Base-by-base conservation (phyloP, 2,329 filamentous ascomycete genomes). In the Elsinoe necatrix region DNA sequence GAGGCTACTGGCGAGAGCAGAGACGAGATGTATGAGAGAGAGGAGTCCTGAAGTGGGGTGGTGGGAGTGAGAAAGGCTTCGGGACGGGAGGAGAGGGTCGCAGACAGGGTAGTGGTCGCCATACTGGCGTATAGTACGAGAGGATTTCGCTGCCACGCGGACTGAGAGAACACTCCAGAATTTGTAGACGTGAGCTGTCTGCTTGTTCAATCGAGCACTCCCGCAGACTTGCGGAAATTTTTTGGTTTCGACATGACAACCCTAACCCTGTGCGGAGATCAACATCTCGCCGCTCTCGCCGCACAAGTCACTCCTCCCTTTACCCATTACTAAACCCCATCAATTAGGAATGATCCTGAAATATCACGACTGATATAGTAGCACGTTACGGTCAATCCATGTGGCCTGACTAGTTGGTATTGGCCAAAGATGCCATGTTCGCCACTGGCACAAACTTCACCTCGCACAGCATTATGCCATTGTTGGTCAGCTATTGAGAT, bases 31-130 rank as follows among this genome's bases (percentile, higher is more conserved):
- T 89, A 80, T 57, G 82, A 79, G 20, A 93, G 75, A 16, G 88
- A 84, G 2, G 85, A 82, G 29, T 80, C 78, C 45, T 89, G 82
- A 29, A 95, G 76, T 20, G 80, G 72, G 6, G 79, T 65, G 2
- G 81, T 76, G 3, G 92, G 90, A 61, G 86, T 84, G n/a, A 96
- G 76, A 67, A 95, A 95, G 23, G 73, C 70, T 67, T 91, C 84
- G 11, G 87, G 85, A 16, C 63, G 18, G 18, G 25, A 34, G 2
- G 43, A 25, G 18, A 47, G 54, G 1, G 41, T 56, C 41, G 39
- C 9, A 1, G 54, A 25, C 1, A 56, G 25, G 1, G 41, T 48
- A 18, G 21, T 21, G 4, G 37, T 21, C 4, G 52, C 52, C 50
- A 54, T 54, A 8, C 12, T 41, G 27, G 27, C 27, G 27, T 29